Evolutionary conservation across 495 filamentous ascomycete species (phyloP), one percentile per base, ranked within the genome.

Genomic region (Penicillium pulvis): DNA sequence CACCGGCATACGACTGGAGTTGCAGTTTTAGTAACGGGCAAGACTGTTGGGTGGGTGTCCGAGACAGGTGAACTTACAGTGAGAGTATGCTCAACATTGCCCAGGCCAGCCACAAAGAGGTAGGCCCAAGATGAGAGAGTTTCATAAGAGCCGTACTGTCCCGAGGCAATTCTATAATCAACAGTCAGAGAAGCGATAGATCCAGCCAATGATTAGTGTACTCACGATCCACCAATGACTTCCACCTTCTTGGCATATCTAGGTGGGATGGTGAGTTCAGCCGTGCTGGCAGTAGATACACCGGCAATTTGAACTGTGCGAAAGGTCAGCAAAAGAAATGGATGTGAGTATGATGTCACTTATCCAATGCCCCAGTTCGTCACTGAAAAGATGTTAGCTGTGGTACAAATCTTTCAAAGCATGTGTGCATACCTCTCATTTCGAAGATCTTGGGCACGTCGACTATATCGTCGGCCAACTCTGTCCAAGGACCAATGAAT

Each of bases 301-400:
- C 71, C 69, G 19, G 73, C 68, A 41, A 89, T 80, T 63, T 89
- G 86, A 11, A 88, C 77, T 47, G 73, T 75, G 55, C 46, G 19
- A 6, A 49, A 56, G 59, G 14, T 66, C 55, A 54, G 12, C 51
- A 20, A n/a, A 41, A 39, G 3, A 26, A 42, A 17, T 12, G 7
- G 0, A 7, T 16, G 17, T 39, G 6, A 30, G 16, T n/a, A 31
- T 23, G 17, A 33, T 24, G 35, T 35, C 28, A 75, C 73, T 72
- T 74, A 75, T 76, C 85, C 85, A 59, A 81, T 81, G 11, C 79
- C 85, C 87, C 85, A 89, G 59, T 89, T 89, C 1, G 87, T 85
- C 11, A 88, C 85, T 65, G 77, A 20, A 24, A 12, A 23, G 1
- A n/a, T 10, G 30, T 39, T 47, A 43, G 41, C 10, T n/a, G 16